Conservation (phyloP, 2,329 filamentous ascomycete species). For the Colletotrichum melonis region DNA sequence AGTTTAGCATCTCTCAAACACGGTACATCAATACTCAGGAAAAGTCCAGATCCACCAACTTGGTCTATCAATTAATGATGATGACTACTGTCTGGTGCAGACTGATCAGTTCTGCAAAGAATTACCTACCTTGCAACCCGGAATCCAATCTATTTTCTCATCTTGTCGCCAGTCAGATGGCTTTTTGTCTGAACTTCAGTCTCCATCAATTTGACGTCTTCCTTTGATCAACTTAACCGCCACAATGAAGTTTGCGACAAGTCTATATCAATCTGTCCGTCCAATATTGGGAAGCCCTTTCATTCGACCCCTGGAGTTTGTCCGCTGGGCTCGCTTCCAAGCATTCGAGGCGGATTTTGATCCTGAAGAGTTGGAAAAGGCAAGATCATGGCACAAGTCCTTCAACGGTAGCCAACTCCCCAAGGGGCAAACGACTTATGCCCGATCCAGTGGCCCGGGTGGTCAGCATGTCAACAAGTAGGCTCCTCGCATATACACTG, state of each 20-base stretch:
- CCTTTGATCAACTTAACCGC: too few relatives aligned
- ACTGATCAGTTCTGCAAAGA: background rate
- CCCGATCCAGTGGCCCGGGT: conserved; percentile 70
- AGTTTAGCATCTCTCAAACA: background rate
- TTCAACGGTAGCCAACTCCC: conserved; percentile 59
- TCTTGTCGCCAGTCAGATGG: background rate
- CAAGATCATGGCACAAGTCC: conserved; percentile 61
- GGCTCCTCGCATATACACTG: conserved; percentile 35
- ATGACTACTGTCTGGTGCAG: background rate
- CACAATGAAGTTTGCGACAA: conserved; percentile 5
- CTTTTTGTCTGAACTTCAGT: background rate
- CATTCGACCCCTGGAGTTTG: background rate
- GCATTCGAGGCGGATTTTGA: conserved; percentile 64
- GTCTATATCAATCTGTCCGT: background rate
- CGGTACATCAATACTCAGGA: background rate
- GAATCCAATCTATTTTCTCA: background rate
- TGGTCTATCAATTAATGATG: background rate
- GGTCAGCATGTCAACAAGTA: conserved; percentile 74
- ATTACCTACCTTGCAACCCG: background rate
- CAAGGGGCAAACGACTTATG: conserved; percentile 62
- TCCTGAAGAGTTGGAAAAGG: conserved; percentile 60
- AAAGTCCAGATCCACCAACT: background rate
- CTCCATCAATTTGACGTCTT: background rate
- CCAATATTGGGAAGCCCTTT: background rate
- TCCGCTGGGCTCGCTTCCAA: conserved; percentile 49